phyloP scores from a whole-genome alignment of 139 green algal species.

The Asterochloris sp. region DNA sequence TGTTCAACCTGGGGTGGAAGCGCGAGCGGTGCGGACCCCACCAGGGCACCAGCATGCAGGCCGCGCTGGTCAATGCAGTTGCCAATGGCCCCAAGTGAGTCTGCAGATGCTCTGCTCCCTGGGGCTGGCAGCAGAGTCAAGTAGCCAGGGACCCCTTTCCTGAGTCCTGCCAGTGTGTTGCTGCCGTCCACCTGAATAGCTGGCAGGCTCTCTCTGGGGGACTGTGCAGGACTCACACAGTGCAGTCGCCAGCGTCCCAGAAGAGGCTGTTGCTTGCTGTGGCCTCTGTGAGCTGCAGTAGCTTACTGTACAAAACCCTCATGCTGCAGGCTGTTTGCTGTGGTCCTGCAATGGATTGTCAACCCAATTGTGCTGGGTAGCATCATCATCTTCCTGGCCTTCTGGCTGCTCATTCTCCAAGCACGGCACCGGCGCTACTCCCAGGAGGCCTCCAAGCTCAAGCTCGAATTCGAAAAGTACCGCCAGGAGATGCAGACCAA shows the following conservation, averaged over 20 bases:
- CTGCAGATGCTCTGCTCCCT: too few species aligned
- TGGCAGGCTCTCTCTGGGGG: too few species aligned
- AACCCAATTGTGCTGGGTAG: conserved; percentile 37
- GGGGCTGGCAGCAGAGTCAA: too few species aligned
- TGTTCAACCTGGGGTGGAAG: conserved; percentile 21
- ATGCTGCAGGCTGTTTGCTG: conserved; percentile 23
- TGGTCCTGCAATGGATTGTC: conserved; percentile 29
- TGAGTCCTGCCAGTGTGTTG: too few species aligned
- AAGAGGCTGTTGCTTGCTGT: neutral
- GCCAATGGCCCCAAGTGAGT: neutral
- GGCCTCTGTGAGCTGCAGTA: neutral
- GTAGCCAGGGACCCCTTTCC: too few species aligned
- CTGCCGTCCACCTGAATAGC: too few species aligned
- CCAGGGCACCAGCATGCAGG: conserved; percentile 31
- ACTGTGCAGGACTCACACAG: too few species aligned
- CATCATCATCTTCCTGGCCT: conserved; percentile 24
- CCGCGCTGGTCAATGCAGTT: conserved; percentile 15
- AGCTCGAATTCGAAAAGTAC: conserved; percentile 25
- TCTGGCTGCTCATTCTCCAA: conserved; percentile 24
- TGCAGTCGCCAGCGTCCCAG: too few species aligned
- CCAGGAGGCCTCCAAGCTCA: conserved; percentile 8
- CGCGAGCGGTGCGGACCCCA: conserved; percentile 33
- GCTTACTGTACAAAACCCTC: neutral
- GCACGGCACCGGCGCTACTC: conserved; percentile 7
- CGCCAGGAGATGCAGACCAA: conserved; percentile 25